Base-by-base conservation (phyloP, 768 basidiomycete species). In the Tulasnella calospora region DNA sequence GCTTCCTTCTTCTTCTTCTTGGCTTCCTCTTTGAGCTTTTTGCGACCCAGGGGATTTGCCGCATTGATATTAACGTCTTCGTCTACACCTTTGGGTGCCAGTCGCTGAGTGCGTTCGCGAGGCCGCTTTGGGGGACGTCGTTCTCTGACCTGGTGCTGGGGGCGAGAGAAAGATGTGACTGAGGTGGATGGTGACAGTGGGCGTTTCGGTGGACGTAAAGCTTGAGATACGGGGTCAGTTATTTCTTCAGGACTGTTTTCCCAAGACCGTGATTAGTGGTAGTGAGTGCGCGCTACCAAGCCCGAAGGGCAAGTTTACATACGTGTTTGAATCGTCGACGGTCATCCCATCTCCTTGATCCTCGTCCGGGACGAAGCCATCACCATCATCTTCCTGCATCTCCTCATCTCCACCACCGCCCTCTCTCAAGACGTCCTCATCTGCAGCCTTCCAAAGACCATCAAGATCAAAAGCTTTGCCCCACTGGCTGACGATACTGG, bases 381-480 rank as follows among this genome's bases (percentile, higher is more conserved):
- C 81, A 61, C 83, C 82, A 40, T 80, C 41, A 77, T 81, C 84
- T 78, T 83, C 84, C 35, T 84, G 85, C 23, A 80, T 82, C 46
- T 83, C 85, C 41, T 83, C 82, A 23, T 88, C 87, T 55, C 82
- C 82, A 7, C 82, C 82, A 19, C 83, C 82, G 27, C 85, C 86
- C 61, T 87, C 88, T 78, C 88, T 86, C 80, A 88, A 83, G 84
- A 88, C 94, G n/a, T 91, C 92, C 15, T 90, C 90, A 82, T 95
- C 95, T 0, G 93, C 91, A 55, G 88, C 89, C 7, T 91, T 90
- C 80, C 97, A 96, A 6, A 98, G 84, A 0, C 92, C 96, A 15
- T 89, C 94, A 3, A 92, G 84, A 79, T 92, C 89, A 82, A 99
- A 98, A 2, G 95, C 92, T 78, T 91, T 90, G 13, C 91, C 90